Evolutionary conservation across 78 protist genomes (phyloP), one percentile per base, ranked within the genome.

Genomic region (Cyanophora paradoxa): DNA sequence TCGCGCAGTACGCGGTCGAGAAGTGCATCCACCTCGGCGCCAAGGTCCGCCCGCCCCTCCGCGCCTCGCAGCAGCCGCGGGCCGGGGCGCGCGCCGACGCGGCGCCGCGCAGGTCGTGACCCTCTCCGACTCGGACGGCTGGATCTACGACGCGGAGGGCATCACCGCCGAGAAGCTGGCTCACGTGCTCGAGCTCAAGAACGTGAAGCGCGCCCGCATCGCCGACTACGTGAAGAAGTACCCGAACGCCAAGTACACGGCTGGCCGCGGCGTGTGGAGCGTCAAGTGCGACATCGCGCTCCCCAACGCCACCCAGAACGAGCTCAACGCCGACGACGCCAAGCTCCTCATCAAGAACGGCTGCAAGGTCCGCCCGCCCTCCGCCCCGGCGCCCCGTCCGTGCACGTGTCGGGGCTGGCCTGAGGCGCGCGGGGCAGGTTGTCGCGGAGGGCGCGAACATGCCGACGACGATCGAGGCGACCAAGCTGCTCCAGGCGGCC

Each of bases 231-330:
- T 66, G 2, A 22, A 42, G 26, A 26, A 17, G 39, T 40, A 11
- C 34, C 26, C 5, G 46, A 2, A 1, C 22, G 79, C 56, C 30
- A 26, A 74, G n/a, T 82, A 75, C n/a, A 24, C 33, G 20, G 13
- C 67, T 6, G 69, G 16, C 84, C 6, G 40, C 82, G 81, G 10
- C 19, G 19, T 3, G 1, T 3, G 24, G 90, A 88, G 34, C 84
- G 91, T 87, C 19, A 16, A 1, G 31, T 63, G 65, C 61, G 86
- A 81, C 62, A 8, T 83, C 11, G 92, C 89, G 0, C 28, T 86
- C 5, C 92, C 92, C 14, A 71, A 85, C 39, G 92, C 92, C 71
- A 88, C 92, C 28, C 92, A 88, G 72, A 88, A 88, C 58, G 92
- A 88, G 54, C 1, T 88, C 34, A 20, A 22, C 34, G 76, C 2